Evolutionary conservation across 345 rosid species (phyloP), one percentile per base, ranked within the genome.

Genomic region (Toxicodendron radicans): DNA sequence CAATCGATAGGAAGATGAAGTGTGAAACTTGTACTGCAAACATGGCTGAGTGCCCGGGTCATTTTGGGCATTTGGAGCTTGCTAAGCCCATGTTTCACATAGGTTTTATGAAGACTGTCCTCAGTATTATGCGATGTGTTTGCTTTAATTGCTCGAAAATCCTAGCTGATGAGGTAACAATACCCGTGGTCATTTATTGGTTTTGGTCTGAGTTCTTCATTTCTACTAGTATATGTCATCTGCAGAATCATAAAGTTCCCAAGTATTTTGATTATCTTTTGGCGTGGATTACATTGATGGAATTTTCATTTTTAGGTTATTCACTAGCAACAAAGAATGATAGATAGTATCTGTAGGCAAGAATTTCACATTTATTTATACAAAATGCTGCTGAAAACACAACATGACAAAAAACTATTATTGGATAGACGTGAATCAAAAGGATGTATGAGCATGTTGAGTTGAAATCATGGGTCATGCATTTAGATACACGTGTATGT

Each of bases 51-150:
- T 95, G 99, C 60, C 94, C 98, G 0, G 99, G 99, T 5, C 99
- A 95, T 77, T 95, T 95, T 76, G 99, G 99, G 49, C 97, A 92
- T 75, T 83, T 95, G 64, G 99, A 95, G 90, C 94, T 95, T 6
- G 99, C 99, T 2, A 95, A 95, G 87, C 98, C 99, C 0, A 91
- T 95, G 99, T 95, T 81, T 63, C 99, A 95, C 76, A 90, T 92
- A 2, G 99, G 98, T 32, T 95, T 95, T 79, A 16, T 90, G 92
- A 95, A 95, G 86, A 92, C 96, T 0, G 98, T 95, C 74, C 87
- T 95, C 18, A 85, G 90, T 65, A 91, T 95, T 49, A 92, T 92
- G 99, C 83, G 99, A 71, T 89, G 89, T 33, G 95, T 95, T 62
- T 95, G 99, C 85, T 92, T 95, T 87, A 95, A 90, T 83, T 95